A percentile compares a stretch with the other conserved stretches of the same genome.
Evolutionary conservation across 1,284 basidiomycete genomes (phyloP).

Genomic region (Schizophyllum commune): DNA sequence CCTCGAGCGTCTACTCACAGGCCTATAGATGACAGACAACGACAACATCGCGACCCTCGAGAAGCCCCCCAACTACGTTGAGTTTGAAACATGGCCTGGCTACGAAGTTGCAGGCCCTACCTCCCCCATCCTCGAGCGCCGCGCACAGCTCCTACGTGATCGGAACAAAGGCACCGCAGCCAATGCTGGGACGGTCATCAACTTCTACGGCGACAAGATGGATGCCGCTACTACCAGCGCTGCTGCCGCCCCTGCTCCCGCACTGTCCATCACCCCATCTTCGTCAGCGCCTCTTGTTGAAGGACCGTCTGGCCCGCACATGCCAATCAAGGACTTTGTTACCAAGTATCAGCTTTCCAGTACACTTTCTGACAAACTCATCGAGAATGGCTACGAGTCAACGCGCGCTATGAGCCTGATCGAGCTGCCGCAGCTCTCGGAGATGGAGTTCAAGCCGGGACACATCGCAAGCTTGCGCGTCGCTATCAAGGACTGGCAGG

Average conservation of each 20-base stretch:
- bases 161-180: too few relatives aligned
- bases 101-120: too few relatives aligned
- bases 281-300: too few relatives aligned
- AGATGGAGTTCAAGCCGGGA: conserved; percentile 12
- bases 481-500: conserved; percentile 9
- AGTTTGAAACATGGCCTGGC: too few relatives aligned
- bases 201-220: background rate
- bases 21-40: too few relatives aligned
- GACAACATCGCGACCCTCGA: too few relatives aligned
- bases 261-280: background rate
- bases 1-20: too few relatives aligned
- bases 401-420: conserved; percentile 7
- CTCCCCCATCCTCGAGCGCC: too few relatives aligned
- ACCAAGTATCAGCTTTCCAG: background rate
- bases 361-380: background rate
- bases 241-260: background rate
- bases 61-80: too few relatives aligned
- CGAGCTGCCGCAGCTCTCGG: conserved; percentile 6
- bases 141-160: too few relatives aligned
- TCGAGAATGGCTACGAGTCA: conserved; percentile 4
- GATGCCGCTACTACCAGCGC: background rate
- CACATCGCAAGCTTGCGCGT: conserved; percentile 12
- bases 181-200: too few relatives aligned
- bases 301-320: background rate
- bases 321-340: background rate